A percentile compares a stretch with the other conserved stretches of the same genome.
These are phyloP conservation scores for Leishmania major DNA, from an alignment of 208 protist species.

Conservation along the genomic window DNA sequence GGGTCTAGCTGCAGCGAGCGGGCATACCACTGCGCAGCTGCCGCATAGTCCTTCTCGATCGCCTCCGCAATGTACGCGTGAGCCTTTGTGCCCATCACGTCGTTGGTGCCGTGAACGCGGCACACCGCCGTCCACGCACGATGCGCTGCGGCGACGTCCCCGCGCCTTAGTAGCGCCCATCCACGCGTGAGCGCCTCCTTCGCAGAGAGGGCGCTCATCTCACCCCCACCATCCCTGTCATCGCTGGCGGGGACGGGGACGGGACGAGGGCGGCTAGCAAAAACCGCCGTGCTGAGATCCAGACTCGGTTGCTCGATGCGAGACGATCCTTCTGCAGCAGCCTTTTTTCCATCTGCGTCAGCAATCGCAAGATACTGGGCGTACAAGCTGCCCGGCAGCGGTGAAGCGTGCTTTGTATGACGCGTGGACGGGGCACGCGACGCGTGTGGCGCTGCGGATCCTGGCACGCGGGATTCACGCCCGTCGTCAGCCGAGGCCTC, in stretches of 20 bases:
- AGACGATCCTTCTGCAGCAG: not conserved
- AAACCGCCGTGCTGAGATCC: not conserved
- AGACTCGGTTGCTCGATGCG: not conserved
- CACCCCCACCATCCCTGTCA: slow-evolving; percentile 6
- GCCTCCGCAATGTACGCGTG: slow-evolving; percentile 72
- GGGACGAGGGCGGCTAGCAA: not conserved
- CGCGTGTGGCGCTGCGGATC: not conserved
- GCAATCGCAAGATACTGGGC: slow-evolving; percentile 42
- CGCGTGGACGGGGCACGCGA: not conserved
- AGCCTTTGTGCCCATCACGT: slow-evolving; percentile 59
- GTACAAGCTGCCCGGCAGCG: slow-evolving; percentile 29
- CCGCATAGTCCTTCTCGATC: slow-evolving; percentile 71
- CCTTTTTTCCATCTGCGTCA: not conserved
- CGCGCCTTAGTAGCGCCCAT: slow-evolving; percentile 60
- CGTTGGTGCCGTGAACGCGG: slow-evolving; percentile 28
- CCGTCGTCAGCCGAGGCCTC: not conserved
- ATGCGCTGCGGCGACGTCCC: slow-evolving; percentile 53
- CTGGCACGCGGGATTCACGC: not conserved
- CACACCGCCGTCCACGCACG: slow-evolving; percentile 53
- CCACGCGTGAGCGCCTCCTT: slow-evolving; percentile 56
- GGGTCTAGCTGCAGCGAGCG: slow-evolving; percentile 59
- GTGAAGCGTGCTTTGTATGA: not conserved
- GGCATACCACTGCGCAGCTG: slow-evolving; percentile 62
- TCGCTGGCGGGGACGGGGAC: not conserved
- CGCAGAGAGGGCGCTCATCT: slow-evolving; percentile 8